These are phyloP conservation scores for Gelatoporia subvermispora DNA, from an alignment of 768 basidiomycete species.

Conservation along the genomic window DNA sequence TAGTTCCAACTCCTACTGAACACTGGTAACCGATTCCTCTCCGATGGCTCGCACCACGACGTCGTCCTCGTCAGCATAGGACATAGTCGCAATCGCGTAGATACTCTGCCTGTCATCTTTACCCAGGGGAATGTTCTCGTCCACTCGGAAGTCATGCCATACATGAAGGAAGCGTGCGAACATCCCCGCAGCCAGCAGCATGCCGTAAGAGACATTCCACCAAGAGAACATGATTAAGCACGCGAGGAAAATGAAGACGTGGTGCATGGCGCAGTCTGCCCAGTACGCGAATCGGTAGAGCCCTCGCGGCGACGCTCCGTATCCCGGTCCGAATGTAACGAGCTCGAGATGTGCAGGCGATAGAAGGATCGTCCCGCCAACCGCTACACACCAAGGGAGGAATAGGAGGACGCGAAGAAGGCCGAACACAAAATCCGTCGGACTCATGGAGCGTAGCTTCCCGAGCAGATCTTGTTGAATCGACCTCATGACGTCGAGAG, in stretches of 20 bases:
- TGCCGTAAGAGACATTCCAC: constrained; percentile 4
- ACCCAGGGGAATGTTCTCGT: constrained; percentile 24
- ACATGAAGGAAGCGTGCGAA: constrained; percentile 22
- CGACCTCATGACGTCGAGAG: neutral
- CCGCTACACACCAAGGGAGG: constrained; percentile 31
- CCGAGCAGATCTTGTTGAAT: neutral
- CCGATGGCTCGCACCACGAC: neutral
- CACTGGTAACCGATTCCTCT: too few species aligned
- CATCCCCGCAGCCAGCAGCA: constrained; percentile 2
- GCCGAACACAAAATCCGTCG: neutral
- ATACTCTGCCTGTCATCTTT: constrained; percentile 30
- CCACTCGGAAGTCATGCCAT: constrained; percentile 23
- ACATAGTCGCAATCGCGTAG: constrained; percentile 22
- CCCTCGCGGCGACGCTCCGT: constrained; percentile 24
- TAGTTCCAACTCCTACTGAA: too few species aligned
- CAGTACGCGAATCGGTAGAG: constrained; percentile 34
- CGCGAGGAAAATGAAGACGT: constrained; percentile 30
- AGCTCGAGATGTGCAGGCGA: constrained; percentile 22
- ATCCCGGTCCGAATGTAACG: constrained; percentile 27
- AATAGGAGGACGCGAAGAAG: constrained; percentile 16
- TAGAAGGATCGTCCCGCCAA: constrained; percentile 29
- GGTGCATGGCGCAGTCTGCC: constrained; percentile 30
- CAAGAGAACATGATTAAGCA: constrained; percentile 14
- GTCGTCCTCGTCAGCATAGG: constrained; percentile 1
- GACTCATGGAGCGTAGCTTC: neutral